Percentiles rank a stretch among this genome's conserved stretches.
These are phyloP conservation scores for Macroventuria anomochaeta DNA, from an alignment of 2,329 filamentous ascomycete genomes.

Conservation along the genomic window DNA sequence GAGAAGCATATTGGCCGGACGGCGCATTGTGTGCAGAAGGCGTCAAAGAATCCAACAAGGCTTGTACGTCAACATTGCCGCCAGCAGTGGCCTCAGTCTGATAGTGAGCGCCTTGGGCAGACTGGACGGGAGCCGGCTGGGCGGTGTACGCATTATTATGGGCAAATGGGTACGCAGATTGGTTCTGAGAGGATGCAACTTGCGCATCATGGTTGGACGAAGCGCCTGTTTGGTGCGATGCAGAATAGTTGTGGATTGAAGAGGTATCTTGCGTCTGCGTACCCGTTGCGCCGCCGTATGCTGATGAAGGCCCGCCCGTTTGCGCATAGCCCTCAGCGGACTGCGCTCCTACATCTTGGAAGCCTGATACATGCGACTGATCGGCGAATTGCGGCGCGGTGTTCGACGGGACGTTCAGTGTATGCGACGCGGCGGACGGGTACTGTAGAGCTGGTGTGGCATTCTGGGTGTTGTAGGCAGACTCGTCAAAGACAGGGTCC, in stretches of 20 bases:
- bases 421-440: slow-evolving; percentile 41
- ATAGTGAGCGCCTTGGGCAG: slow-evolving; percentile 38
- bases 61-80: slow-evolving; percentile 54
- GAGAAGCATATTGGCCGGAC: slow-evolving; percentile 44
- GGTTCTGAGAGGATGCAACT: slow-evolving; percentile 32
- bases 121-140: slow-evolving; percentile 39
- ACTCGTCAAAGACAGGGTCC: slow-evolving; percentile 74
- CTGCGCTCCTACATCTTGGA: slow-evolving; percentile 35
- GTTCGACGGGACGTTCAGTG: slow-evolving; percentile 37
- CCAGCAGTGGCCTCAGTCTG: slow-evolving; percentile 34
- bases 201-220: slow-evolving; percentile 46
- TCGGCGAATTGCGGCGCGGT: slow-evolving; percentile 43
- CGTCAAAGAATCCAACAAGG: slow-evolving; percentile 54
- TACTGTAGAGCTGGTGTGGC: slow-evolving; percentile 40
- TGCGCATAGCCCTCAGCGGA: slow-evolving; percentile 31
- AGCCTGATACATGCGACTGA: slow-evolving; percentile 21
- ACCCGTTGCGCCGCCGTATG: slow-evolving; percentile 36
- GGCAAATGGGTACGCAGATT: slow-evolving; percentile 41
- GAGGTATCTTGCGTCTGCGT: slow-evolving; percentile 46
- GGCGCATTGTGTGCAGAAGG: slow-evolving; percentile 41
- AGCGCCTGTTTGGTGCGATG: slow-evolving; percentile 40
- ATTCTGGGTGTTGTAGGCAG: slow-evolving; percentile 61
- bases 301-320: slow-evolving; percentile 31
- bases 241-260: slow-evolving; percentile 48
- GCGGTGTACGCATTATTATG: slow-evolving; percentile 46